A percentile compares a stretch with the other conserved stretches of the same genome.
These are phyloP conservation scores for Sclerotiophoma versabilis DNA, from an alignment of 2,329 filamentous ascomycete genomes.

Conservation along the genomic window DNA sequence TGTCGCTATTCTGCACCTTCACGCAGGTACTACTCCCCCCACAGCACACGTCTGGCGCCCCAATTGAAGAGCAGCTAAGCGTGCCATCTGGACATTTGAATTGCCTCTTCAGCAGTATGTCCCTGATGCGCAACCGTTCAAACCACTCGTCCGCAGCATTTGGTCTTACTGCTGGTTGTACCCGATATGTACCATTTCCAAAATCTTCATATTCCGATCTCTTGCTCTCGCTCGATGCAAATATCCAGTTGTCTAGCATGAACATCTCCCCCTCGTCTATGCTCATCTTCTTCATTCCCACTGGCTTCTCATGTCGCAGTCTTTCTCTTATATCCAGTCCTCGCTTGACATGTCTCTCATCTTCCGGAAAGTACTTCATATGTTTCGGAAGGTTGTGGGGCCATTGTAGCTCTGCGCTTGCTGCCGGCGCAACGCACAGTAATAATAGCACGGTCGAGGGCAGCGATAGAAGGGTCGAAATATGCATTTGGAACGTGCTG, in stretches of 20 bases:
- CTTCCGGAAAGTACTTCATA: constrained; percentile 57
- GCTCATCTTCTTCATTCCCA: constrained; percentile 75
- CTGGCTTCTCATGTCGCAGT: constrained; percentile 56
- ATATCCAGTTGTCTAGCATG: constrained; percentile 69
- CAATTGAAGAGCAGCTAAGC: constrained; percentile 68
- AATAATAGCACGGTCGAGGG: constrained; percentile 40
- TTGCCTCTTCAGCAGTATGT: constrained; percentile 59
- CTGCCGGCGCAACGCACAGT: constrained; percentile 31
- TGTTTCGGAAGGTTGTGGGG: constrained; percentile 56
- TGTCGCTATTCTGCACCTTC: constrained; percentile 56
- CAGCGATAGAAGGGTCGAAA: constrained; percentile 38
- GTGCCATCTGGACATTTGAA: constrained; percentile 73
- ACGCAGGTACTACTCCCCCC: constrained; percentile 71
- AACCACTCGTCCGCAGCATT: constrained; percentile 37
- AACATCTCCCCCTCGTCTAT: constrained; percentile 77
- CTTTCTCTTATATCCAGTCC: constrained; percentile 51
- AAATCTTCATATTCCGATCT: constrained; percentile 17
- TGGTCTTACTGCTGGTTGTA: constrained; percentile 37
- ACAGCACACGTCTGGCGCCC: constrained; percentile 76
- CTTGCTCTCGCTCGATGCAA: constrained; percentile 41
- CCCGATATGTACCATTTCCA: constrained; percentile 32
- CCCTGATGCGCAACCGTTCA: constrained; percentile 49
- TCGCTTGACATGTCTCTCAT: constrained; percentile 53
- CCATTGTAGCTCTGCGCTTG: constrained; percentile 51
- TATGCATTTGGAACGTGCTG: constrained; percentile 30